Evolutionary conservation across 345 rosid genomes (phyloP), one percentile per base, ranked within the genome.

Genomic region (Excoecaria cochinchinensis): DNA sequence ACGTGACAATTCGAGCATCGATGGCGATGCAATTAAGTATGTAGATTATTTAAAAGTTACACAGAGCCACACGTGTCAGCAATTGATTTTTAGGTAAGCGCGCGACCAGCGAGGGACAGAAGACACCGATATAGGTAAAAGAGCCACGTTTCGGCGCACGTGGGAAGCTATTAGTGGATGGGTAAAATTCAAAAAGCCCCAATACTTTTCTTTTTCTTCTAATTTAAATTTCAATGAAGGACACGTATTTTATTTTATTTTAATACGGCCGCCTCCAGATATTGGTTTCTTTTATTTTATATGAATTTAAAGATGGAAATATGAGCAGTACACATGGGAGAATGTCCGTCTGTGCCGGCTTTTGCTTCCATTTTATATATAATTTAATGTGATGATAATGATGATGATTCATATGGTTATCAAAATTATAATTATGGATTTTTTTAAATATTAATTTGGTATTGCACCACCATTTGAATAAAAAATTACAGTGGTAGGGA

Each of bases 131-230:
- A 78, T 88, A 39, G 88, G 74, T 50, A 64, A 14, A 17, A 44
- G 82, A 75, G 83, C 77, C 90, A 87, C 89, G 90, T 90, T 88
- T 70, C 73, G 51, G 76, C 69, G 82, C 87, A 85, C 87, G 86
- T 88, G 90, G 85, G 78, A 40, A 39, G 73, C 78, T 76, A 36
- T 74, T 38, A 76, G 55, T 76, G 85, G 84, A 42, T 8, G 72
- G 8, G 9, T 52, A 7, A 3, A 9, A n/a, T 67, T n/a, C 53
- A 19, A 36, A 75, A 70, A 65, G 51, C 40, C 62, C 36, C 40
- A 46, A 1, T 4, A 11, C 57, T 70, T 39, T 80, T 19, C 0
- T 8, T 76, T 53, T 25, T 47, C 15, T 1, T 6, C 19, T 10
- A 15, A 5, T 13, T 40, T 40, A 40, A 6, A 40, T 6, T 6